phyloP scores from a whole-genome alignment of 2,329 filamentous ascomycete genomes.

The Zymoseptoria passerinii region DNA sequence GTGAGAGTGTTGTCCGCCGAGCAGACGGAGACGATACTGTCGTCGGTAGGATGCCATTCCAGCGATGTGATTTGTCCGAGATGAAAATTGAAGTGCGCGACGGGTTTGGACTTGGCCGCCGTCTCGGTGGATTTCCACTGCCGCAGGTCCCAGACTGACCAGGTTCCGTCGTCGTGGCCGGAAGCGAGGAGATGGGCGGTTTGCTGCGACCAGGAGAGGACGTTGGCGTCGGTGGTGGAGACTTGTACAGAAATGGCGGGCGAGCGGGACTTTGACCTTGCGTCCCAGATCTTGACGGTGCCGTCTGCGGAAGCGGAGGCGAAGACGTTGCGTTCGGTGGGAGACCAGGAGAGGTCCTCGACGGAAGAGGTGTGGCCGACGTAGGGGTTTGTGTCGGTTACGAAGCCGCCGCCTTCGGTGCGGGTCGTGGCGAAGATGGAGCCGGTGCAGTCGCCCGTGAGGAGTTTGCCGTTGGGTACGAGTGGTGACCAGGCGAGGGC shows the following conservation, averaged over 20 bases:
- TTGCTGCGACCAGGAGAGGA: conserved; percentile 87
- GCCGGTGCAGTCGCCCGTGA: conserved; percentile 87
- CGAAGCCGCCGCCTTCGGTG: conserved; percentile 80
- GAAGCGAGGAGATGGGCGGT: conserved; percentile 85
- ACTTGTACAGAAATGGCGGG: conserved; percentile 82
- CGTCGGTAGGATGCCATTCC: conserved; percentile 96
- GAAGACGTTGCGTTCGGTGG: conserved; percentile 86
- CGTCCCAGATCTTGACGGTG: conserved; percentile 92
- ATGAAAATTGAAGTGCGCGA: conserved; percentile 93
- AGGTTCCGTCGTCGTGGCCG: conserved; percentile 85
- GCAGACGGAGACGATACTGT: conserved; percentile 88
- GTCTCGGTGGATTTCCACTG: conserved; percentile 66
- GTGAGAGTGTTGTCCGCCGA: conserved; percentile 91
- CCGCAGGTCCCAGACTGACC: conserved; percentile 92
- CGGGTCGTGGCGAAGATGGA: conserved; percentile 81
- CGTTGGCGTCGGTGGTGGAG: conserved; percentile 82
- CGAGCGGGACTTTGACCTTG: conserved; percentile 79
- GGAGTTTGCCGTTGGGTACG: conserved; percentile 69
- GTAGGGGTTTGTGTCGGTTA: conserved; percentile 76
- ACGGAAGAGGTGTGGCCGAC: conserved; percentile 76
- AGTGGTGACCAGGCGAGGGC: conserved; percentile 93
- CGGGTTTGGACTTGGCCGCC: conserved; percentile 56
- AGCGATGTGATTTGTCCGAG: conserved; percentile 92
- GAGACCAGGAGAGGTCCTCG: conserved; percentile 96
- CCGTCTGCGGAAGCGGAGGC: conserved; percentile 90